Evolutionary conservation across 768 basidiomycete species (phyloP).

Genomic region (Rossbeevera mucosa): DNA sequence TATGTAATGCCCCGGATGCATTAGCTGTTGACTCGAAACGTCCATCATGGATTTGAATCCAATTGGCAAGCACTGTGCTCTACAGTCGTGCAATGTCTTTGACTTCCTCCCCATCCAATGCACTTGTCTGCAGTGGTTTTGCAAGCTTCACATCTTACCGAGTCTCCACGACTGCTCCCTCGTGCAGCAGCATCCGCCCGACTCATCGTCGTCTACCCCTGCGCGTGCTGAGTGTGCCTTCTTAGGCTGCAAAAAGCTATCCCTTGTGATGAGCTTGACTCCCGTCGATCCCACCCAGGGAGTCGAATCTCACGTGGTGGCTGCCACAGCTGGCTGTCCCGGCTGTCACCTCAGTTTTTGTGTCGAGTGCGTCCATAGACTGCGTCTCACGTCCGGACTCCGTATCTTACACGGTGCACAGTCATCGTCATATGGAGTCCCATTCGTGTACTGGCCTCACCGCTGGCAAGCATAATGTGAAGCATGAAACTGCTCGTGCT

Average conservation of each 20-base stretch:
- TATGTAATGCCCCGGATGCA: slow-evolving; percentile 7
- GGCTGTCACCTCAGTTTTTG: slow-evolving; percentile 60
- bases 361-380: slow-evolving; percentile 43
- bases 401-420: slow-evolving; percentile 26
- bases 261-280: slow-evolving; percentile 41
- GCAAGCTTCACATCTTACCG: slow-evolving; percentile 56
- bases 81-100: slow-evolving; percentile 51
- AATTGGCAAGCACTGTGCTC: slow-evolving; percentile 65
- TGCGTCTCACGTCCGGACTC: background rate
- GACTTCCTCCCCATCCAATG: slow-evolving; percentile 81
- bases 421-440: slow-evolving; percentile 64
- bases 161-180: slow-evolving; percentile 56
- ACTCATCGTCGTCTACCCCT: slow-evolving; percentile 11
- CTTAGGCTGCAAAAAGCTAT: slow-evolving; percentile 49
- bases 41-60: slow-evolving; percentile 45
- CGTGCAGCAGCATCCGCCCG: background rate
- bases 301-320: background rate
- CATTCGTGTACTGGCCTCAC: slow-evolving; percentile 46
- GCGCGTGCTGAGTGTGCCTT: slow-evolving; percentile 47
- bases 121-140: slow-evolving; percentile 55
- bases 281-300: slow-evolving; percentile 20
- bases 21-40: background rate
- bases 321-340: slow-evolving; percentile 37
- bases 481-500: slow-evolving; percentile 47
- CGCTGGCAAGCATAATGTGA: slow-evolving; percentile 18